Base-by-base conservation (phyloP, 208 protist species). In the Trypanosoma melophagium region DNA sequence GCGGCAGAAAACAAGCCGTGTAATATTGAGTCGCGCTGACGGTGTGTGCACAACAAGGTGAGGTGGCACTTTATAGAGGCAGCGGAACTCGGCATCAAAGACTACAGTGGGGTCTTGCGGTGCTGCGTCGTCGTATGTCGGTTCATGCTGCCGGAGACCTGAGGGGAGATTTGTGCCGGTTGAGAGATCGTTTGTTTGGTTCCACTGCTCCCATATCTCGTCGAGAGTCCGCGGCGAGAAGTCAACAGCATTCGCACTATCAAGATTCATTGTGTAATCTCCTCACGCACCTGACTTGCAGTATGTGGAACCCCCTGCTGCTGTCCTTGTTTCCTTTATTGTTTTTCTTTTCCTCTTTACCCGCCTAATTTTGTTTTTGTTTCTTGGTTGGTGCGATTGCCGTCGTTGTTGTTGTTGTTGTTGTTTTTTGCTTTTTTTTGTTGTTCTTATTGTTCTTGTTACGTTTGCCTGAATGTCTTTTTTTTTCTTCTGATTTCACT, bases 1-100 rank as follows among this genome's bases (percentile, higher is more conserved):
- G 66, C 87, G 87, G 78, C 87, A 93, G 52, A 84, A 62, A 58
- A 93, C 87, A 19, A 93, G 77, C n/a, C 87, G 87, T 3, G 87
- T 93, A 57, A 93, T 93, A 74, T 90, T 90, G 58, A 93, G 76
- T 41, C 82, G 84, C 14, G 81, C 63, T 1, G 84, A 84, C 7
- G 87, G 87, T 19, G 82, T 65, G 69, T 93, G 87, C 57, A 76
- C 74, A 24, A 93, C 76, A 17, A 71, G 61, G 28, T 58, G 61
- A 1, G 75, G 64, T 17, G 87, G 84, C 14, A 93, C 81, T 14
- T 87, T 69, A 61, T 83, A 91, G 25, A 89, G 61, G 53, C 60
- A 77, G 59, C 81, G 81, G 56, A 91, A 93, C 68, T 90, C 67
- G 0, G 80, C 70, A 57, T 91, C 82, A 52, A 84, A 93, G 2